Conservation (phyloP, 2,329 filamentous ascomycete genomes). For the Fusarium dlaminii region DNA sequence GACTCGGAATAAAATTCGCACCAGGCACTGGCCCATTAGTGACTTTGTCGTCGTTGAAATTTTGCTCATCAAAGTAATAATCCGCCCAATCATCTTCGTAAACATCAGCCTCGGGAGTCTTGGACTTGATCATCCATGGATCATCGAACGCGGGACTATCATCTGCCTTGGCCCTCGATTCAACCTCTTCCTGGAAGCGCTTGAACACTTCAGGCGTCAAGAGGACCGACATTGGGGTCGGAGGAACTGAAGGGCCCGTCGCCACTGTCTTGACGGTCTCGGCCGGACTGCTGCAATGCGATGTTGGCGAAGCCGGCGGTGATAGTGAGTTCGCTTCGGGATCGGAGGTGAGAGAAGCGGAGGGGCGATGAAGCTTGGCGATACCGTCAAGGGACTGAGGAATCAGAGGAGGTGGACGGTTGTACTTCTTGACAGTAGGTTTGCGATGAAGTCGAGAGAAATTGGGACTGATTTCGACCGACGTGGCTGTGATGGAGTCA, state of each 20-base stretch:
- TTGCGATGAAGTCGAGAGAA: constrained; percentile 12
- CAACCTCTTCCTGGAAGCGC: constrained; percentile 28
- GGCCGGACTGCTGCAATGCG: constrained; percentile 4
- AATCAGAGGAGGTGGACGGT: constrained; percentile 31
- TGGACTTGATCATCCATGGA: constrained; percentile 16
- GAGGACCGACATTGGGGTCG: constrained; percentile 34
- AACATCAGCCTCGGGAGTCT: constrained; percentile 19
- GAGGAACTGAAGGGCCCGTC: constrained; percentile 10
- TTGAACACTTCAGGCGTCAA: constrained; percentile 37
- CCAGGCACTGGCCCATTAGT: constrained; percentile 1
- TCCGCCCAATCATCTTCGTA: constrained; percentile 46
- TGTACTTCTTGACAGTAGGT: constrained; percentile 21
- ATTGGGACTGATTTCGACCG: constrained; percentile 5
- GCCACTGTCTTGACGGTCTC: constrained; percentile 14
- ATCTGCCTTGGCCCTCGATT: not conserved
- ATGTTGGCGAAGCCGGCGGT: constrained; percentile 16
- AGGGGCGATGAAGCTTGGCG: constrained; percentile 25
- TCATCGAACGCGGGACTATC: constrained; percentile 21
- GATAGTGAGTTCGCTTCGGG: constrained; percentile 31
- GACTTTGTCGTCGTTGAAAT: constrained; percentile 22
- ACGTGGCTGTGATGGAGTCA: constrained; percentile 20
- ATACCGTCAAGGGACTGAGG: constrained; percentile 22
- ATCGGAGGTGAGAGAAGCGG: constrained; percentile 19
- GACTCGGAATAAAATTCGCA: constrained; percentile 30
- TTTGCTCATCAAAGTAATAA: constrained; percentile 46